phyloP scores from a whole-genome alignment of 1,139 yeast genomes.

The Trichomonascaceae sp. region DNA sequence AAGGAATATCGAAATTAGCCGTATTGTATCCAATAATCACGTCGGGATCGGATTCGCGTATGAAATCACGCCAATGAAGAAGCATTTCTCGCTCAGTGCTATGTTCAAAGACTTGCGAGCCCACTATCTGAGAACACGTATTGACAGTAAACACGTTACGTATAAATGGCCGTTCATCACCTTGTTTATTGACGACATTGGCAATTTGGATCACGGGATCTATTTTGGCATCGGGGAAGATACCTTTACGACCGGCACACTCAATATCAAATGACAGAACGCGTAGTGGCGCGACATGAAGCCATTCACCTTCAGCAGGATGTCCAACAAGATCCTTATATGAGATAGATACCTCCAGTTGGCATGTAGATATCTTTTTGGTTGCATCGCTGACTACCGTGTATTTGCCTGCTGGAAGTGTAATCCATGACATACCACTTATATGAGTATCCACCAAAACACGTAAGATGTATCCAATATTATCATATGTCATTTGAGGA shows the following conservation, averaged over 20 bases:
- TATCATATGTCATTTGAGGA: slow-evolving; percentile 68
- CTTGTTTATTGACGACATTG: slow-evolving; percentile 79
- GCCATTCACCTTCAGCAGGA: slow-evolving; percentile 89
- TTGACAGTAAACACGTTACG: slow-evolving; percentile 92
- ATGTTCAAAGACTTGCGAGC: slow-evolving; percentile 80
- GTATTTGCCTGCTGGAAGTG: slow-evolving; percentile 74
- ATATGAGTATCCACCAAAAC: slow-evolving; percentile 83
- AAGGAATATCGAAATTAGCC: slow-evolving; percentile 92
- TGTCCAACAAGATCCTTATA: slow-evolving; percentile 70
- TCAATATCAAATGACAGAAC: slow-evolving; percentile 94
- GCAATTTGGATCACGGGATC: slow-evolving; percentile 98
- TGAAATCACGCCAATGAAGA: slow-evolving; percentile 76
- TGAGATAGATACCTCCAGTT: slow-evolving; percentile 69
- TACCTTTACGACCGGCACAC: slow-evolving; percentile 96
- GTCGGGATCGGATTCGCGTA: slow-evolving; percentile 84
- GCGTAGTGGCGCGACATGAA: slow-evolving; percentile 88
- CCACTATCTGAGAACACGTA: slow-evolving; percentile 88
- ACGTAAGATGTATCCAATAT: slow-evolving; percentile 76
- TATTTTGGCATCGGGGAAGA: slow-evolving; percentile 89
- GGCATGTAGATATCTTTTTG: slow-evolving; percentile 63
- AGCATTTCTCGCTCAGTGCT: slow-evolving; percentile 77
- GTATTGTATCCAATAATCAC: slow-evolving; percentile 95
- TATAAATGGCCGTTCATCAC: slow-evolving; percentile 77
- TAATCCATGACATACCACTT: slow-evolving; percentile 97
- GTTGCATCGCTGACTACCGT: slow-evolving; percentile 35